phyloP scores from a whole-genome alignment of 169 alveolate species.

The Eimeria tenella region DNA sequence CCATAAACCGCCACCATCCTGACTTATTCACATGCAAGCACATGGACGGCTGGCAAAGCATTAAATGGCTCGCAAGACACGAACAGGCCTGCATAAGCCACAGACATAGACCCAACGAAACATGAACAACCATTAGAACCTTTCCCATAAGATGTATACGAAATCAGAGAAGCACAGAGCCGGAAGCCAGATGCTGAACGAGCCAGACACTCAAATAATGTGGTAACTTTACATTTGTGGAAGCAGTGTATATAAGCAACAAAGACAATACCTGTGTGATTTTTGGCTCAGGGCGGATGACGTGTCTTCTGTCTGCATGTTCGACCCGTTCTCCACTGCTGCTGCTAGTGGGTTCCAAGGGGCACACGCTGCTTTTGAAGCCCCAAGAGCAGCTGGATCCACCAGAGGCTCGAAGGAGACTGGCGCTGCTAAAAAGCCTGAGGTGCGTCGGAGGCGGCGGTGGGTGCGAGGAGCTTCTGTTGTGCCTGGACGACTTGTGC shows the following conservation, averaged over 20 bases:
- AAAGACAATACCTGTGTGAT: neutral
- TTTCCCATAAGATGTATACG: too few species aligned
- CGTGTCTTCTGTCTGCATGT: slow-evolving; percentile 7
- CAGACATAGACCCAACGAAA: too few species aligned
- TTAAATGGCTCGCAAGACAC: neutral
- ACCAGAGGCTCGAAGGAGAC: neutral
- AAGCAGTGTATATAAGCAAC: neutral
- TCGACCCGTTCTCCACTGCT: slow-evolving; percentile 6
- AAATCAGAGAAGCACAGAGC: too few species aligned
- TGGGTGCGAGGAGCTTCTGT: slow-evolving; percentile 57
- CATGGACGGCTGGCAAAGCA: neutral
- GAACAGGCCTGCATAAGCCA: too few species aligned
- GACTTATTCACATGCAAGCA: neutral
- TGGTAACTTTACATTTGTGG: too few species aligned
- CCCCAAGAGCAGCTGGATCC: neutral
- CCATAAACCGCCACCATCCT: neutral
- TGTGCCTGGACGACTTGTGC: slow-evolving; percentile 70
- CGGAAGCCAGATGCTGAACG: too few species aligned
- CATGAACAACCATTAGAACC: too few species aligned
- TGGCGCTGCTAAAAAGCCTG: neutral
- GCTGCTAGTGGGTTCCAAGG: neutral
- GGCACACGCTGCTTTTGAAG: neutral
- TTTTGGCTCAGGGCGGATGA: slow-evolving; percentile 56
- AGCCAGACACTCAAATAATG: too few species aligned
- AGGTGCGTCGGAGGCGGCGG: slow-evolving; percentile 9